These are phyloP conservation scores for Trichoderma arundinaceum DNA, from an alignment of 2,329 filamentous ascomycete genomes.

Conservation along the genomic window DNA sequence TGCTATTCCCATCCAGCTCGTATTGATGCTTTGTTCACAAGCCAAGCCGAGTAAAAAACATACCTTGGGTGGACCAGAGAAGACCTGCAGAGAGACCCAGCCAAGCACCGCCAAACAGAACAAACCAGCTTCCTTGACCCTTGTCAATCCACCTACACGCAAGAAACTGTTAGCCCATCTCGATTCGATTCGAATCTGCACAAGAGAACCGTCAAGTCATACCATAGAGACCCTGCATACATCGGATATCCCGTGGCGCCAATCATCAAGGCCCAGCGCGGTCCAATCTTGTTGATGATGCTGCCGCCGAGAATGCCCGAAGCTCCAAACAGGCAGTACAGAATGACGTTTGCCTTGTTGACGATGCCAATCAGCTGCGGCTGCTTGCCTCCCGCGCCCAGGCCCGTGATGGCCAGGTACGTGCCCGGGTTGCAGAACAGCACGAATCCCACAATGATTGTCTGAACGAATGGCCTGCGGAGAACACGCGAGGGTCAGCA, in stretches of 20 bases:
- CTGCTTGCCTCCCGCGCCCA: constrained; percentile 36
- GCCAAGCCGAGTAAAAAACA: constrained; percentile 42
- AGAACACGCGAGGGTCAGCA: background rate
- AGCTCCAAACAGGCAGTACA: constrained; percentile 33
- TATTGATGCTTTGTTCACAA: no score
- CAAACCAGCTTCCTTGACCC: constrained; percentile 54
- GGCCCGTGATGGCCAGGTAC: constrained; percentile 37
- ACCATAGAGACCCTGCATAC: constrained; percentile 31
- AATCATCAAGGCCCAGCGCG: constrained; percentile 27
- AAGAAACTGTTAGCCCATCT: constrained; percentile 49
- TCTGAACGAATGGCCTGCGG: constrained; percentile 54
- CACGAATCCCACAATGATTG: constrained; percentile 66
- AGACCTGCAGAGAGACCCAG: constrained; percentile 51
- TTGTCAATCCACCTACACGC: constrained; percentile 27
- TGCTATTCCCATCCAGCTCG: no score
- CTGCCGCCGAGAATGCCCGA: constrained; percentile 33
- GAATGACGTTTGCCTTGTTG: constrained; percentile 34
- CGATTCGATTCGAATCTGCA: constrained; percentile 62
- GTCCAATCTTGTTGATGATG: constrained; percentile 34
- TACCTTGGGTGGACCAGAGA: constrained; percentile 81
- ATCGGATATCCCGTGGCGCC: constrained; percentile 31
- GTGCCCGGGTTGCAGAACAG: constrained; percentile 37
- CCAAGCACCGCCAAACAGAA: constrained; percentile 70
- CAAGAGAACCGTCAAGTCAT: constrained; percentile 56
- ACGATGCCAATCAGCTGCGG: constrained; percentile 33